phyloP scores from a whole-genome alignment of 352 stramenopile species.

The Phytophthora citrophthora region DNA sequence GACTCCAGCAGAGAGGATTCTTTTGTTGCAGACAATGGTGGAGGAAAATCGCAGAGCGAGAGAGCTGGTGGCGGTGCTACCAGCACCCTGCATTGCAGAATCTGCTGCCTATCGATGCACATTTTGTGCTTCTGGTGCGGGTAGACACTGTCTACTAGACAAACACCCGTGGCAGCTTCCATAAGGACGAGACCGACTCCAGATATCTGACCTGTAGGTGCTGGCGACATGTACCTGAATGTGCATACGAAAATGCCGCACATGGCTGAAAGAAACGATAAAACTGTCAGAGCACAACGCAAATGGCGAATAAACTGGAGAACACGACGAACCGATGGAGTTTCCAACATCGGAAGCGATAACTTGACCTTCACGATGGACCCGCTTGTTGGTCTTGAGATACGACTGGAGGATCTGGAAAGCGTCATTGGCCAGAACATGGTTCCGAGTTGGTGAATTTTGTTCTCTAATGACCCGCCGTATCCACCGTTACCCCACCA shows the following conservation, averaged over 20 bases:
- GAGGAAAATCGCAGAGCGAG: constrained; percentile 22
- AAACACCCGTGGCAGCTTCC: constrained; percentile 83
- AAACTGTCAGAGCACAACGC: constrained; percentile 13
- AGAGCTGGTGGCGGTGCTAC: constrained; percentile 73
- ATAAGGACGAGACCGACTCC: constrained; percentile 93
- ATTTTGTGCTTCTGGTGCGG: constrained; percentile 87
- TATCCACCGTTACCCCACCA: constrained; percentile 90
- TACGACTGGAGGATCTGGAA: constrained; percentile 96
- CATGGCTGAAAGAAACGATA: constrained; percentile 67
- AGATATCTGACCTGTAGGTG: constrained; percentile 92
- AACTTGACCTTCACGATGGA: constrained; percentile 93
- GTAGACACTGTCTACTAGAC: constrained; percentile 39
- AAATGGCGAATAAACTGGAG: background rate
- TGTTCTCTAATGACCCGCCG: constrained; percentile 90
- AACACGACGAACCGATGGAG: constrained; percentile 65
- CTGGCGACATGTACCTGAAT: constrained; percentile 93
- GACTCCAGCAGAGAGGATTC: constrained; percentile 5
- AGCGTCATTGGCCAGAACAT: constrained; percentile 91
- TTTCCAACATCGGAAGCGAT: constrained; percentile 90
- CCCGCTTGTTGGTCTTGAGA: constrained; percentile 91
- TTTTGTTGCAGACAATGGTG: background rate
- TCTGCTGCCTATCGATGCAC: constrained; percentile 88
- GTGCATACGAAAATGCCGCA: constrained; percentile 94
- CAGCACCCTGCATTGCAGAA: constrained; percentile 34
- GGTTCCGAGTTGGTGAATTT: constrained; percentile 79